Conservation (phyloP, 2,329 filamentous ascomycete species). For the Fusarium equiseti region DNA sequence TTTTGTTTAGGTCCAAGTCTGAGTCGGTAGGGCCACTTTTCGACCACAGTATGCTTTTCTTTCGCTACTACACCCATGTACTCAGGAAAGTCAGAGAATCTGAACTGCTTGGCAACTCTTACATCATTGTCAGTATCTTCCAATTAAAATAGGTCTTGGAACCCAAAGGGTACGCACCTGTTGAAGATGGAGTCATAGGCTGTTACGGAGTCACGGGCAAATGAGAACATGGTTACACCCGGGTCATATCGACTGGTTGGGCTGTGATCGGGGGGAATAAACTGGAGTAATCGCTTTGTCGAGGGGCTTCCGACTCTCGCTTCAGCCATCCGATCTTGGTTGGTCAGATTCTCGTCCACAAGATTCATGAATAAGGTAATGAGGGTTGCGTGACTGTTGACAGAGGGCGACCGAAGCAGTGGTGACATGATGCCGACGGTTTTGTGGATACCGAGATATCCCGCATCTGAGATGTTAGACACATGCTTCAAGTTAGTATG, state of each 20-base stretch:
- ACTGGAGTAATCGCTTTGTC: not conserved
- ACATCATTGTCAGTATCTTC: too few species aligned
- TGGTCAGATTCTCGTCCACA: not conserved
- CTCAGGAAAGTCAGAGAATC: not conserved
- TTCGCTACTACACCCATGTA: not conserved
- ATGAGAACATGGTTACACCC: not conserved
- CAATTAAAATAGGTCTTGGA: not conserved
- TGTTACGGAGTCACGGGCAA: not conserved
- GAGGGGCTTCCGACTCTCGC: not conserved
- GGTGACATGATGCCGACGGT: not conserved
- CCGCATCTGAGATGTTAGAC: conserved; percentile 13
- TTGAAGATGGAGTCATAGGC: not conserved
- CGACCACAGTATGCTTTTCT: conserved; percentile 16
- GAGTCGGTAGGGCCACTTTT: conserved; percentile 16
- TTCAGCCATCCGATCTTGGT: not conserved
- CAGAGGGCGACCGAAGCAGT: not conserved
- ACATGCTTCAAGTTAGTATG: not conserved
- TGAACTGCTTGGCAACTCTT: not conserved
- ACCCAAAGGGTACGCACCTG: not conserved
- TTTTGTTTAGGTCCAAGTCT: conserved; percentile 1
- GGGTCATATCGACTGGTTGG: not conserved
- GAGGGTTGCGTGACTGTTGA: conserved; percentile 24
- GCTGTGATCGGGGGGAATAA: not conserved
- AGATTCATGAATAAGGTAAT: conserved; percentile 22
- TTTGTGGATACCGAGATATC: not conserved